A percentile compares a stretch with the other conserved stretches of the same genome.
These are phyloP conservation scores for Candida coleopterorum DNA, from an alignment of 805 yeast genomes.

Conservation along the genomic window DNA sequence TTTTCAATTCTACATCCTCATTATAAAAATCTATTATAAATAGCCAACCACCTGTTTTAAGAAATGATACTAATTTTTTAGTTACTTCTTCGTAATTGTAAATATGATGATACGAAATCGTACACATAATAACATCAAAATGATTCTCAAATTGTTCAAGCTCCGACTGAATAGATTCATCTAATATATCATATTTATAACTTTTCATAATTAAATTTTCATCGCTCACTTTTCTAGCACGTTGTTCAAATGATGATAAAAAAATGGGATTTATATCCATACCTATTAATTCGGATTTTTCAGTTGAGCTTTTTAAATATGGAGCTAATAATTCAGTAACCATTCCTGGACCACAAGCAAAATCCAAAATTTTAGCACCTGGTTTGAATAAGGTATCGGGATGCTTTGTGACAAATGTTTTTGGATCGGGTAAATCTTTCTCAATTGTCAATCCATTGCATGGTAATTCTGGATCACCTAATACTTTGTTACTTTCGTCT, in stretches of 20 bases:
- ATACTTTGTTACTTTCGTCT: slow-evolving; percentile 9
- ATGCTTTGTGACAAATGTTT: slow-evolving; percentile 4
- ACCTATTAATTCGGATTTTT: slow-evolving; percentile 24
- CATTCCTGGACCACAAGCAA: slow-evolving; percentile 43
- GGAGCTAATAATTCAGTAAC: slow-evolving; percentile 28
- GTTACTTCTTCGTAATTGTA: slow-evolving; percentile 26
- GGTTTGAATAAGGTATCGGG: slow-evolving; percentile 16
- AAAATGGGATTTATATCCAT: slow-evolving; percentile 31
- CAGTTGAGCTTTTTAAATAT: slow-evolving; percentile 14
- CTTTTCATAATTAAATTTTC: slow-evolving; percentile 9
- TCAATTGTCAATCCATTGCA: slow-evolving; percentile 10
- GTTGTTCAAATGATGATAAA: slow-evolving; percentile 13
- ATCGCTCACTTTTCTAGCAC: slow-evolving; percentile 9
- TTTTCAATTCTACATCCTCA: slow-evolving; percentile 20
- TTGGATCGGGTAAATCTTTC: slow-evolving; percentile 12
- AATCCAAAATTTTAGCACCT: slow-evolving; percentile 28
- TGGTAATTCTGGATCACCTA: slow-evolving; percentile 14
- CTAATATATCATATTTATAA: slow-evolving; percentile 22
- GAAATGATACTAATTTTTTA: slow-evolving; percentile 25
- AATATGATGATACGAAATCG: slow-evolving; percentile 38
- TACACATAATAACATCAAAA: slow-evolving; percentile 32
- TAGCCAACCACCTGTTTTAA: slow-evolving; percentile 30
- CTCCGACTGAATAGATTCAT: slow-evolving; percentile 10
- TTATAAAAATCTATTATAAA: slow-evolving; percentile 38
- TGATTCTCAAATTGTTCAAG: slow-evolving; percentile 14